Percentiles rank a stretch among this genome's conserved stretches.
Evolutionary conservation across 371 early-diverging fungal genomes (phyloP).

Genomic region (Actinomortierella ambigua): DNA sequence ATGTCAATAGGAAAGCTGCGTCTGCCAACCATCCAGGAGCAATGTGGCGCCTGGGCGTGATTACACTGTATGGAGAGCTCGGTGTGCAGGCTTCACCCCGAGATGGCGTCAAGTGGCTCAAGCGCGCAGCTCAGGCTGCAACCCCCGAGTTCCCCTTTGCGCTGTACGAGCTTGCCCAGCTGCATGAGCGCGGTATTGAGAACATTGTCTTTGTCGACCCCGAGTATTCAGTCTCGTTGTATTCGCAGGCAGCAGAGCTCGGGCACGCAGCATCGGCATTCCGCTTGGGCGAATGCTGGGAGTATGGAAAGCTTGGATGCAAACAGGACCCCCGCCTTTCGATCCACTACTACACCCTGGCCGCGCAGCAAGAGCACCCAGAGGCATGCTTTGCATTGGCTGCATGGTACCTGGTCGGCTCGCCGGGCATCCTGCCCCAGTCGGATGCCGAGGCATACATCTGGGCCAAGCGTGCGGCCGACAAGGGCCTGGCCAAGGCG

Average conservation of each 20-base stretch:
- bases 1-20: constrained; percentile 64
- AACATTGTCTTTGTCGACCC: constrained; percentile 76
- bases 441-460: constrained; percentile 88
- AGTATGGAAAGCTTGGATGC: constrained; percentile 75
- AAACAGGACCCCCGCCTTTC: constrained; percentile 69
- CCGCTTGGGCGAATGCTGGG: constrained; percentile 81
- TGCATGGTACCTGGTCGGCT: constrained; percentile 91
- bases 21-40: constrained; percentile 75
- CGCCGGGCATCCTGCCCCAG: constrained; percentile 75
- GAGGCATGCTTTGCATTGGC: constrained; percentile 90
- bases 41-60: constrained; percentile 75
- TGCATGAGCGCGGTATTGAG: constrained; percentile 76
- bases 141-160: constrained; percentile 79
- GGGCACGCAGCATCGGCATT: constrained; percentile 82
- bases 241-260: constrained; percentile 75
- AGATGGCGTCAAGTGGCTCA: constrained; percentile 85
- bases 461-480: constrained; percentile 89
- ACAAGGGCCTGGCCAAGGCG: constrained; percentile 85
- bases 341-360: constrained; percentile 76
- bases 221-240: constrained; percentile 73
- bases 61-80: constrained; percentile 75
- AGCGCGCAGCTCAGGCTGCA: constrained; percentile 76
- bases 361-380: constrained; percentile 90
- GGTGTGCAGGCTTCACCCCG: constrained; percentile 65
- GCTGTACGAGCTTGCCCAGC: constrained; percentile 74